A percentile compares a stretch with the other conserved stretches of the same genome.
Conservation (phyloP, 805 yeast genomes). For the Lipomyces oligophaga region DNA sequence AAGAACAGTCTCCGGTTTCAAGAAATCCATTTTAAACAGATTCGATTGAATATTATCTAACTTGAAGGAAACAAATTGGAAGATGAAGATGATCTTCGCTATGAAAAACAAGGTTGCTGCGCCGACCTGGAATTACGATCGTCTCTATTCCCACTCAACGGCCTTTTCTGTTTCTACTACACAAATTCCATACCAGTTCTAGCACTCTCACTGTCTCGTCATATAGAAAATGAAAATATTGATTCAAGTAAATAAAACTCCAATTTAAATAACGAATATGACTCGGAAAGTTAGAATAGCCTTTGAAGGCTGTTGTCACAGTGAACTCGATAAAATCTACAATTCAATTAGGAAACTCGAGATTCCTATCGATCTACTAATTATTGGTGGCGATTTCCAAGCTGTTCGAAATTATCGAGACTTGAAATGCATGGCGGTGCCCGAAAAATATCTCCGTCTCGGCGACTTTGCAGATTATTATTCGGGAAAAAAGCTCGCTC, state of each 20-base stretch:
- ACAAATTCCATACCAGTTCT: no score
- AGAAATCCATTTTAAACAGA: conserved; percentile 29
- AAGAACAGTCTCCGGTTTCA: conserved; percentile 36
- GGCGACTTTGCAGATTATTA: conserved; percentile 83
- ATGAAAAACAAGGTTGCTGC: no score
- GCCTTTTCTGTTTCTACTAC: no score
- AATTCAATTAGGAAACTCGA: conserved; percentile 30
- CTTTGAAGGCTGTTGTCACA: conserved; percentile 89
- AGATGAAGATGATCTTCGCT: no score
- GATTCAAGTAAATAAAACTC: no score
- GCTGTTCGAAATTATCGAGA: conserved; percentile 65
- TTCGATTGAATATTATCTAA: no score
- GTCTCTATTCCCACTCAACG: no score
- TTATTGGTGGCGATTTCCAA: conserved; percentile 87
- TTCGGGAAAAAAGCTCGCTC: conserved; percentile 56
- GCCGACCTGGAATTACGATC: no score
- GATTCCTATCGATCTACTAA: conserved; percentile 51
- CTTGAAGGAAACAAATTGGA: no score
- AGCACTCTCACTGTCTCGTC: no score
- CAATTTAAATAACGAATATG: no score
- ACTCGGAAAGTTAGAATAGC: conserved; percentile 58
- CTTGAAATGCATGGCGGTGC: conserved; percentile 67
- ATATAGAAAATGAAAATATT: no score
- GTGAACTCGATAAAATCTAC: conserved; percentile 64
- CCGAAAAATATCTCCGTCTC: conserved; percentile 64